Percentiles rank a stretch among this genome's conserved stretches.
phyloP scores from a whole-genome alignment of 345 rosid species.

The Eucalyptus cloeziana region DNA sequence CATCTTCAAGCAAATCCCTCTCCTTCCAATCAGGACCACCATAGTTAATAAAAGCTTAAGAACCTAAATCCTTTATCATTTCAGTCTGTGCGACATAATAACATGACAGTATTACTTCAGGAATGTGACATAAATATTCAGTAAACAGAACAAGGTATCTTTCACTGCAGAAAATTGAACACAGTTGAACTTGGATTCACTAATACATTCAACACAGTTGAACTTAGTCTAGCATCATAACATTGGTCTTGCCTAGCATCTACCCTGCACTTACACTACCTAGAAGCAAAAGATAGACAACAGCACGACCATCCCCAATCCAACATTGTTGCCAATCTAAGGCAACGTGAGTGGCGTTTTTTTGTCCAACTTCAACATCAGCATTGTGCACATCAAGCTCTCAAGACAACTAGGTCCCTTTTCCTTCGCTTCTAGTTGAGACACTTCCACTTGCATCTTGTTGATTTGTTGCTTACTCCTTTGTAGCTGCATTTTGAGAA shows the following conservation, averaged over 20 bases:
- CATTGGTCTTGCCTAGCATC: neutral
- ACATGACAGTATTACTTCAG: too few relatives aligned
- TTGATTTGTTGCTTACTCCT: neutral
- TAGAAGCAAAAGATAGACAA: neutral
- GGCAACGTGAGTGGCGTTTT: too few relatives aligned
- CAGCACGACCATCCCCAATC: neutral
- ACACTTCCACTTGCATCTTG: neutral
- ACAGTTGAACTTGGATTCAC: neutral
- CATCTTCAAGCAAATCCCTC: too few relatives aligned
- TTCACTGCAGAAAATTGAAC: too few relatives aligned
- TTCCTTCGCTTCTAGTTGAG: neutral
- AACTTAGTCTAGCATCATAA: accelerated
- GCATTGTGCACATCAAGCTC: neutral
- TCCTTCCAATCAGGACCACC: too few relatives aligned
- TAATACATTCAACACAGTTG: too few relatives aligned
- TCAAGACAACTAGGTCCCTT: too few relatives aligned
- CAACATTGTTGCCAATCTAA: neutral
- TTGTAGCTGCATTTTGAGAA: neutral
- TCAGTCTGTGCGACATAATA: too few relatives aligned
- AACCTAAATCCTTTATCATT: too few relatives aligned
- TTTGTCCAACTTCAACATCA: neutral
- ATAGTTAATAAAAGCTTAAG: too few relatives aligned
- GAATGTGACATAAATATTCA: too few relatives aligned
- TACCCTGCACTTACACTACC: accelerated
- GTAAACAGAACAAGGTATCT: neutral